Percentiles rank a stretch among this genome's conserved stretches.
Evolutionary conservation across 371 early-diverging fungal species (phyloP).

Genomic region (Zopfochytrium polystomum): DNA sequence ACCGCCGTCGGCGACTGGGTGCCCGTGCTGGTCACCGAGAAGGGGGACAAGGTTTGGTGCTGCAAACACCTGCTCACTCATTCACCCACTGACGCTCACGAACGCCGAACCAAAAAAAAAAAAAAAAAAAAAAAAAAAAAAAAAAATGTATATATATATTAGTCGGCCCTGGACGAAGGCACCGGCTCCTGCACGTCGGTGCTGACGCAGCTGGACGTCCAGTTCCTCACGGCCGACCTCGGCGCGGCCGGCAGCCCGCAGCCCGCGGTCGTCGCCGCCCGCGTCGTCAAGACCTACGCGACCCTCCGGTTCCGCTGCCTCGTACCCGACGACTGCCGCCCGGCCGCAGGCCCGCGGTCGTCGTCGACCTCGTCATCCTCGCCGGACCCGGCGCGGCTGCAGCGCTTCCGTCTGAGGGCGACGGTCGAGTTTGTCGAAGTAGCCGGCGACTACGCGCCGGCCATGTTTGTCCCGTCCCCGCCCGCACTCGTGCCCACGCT

Average conservation of each 20-base stretch:
- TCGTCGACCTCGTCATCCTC: neutral
- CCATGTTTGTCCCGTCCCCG: constrained; percentile 31
- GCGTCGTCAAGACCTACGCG: constrained; percentile 21
- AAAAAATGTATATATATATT: neutral
- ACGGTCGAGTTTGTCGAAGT: constrained; percentile 31
- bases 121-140: too few relatives aligned
- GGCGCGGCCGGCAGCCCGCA: constrained; percentile 32
- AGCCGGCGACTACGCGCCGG: constrained; percentile 5
- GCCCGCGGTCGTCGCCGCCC: constrained; percentile 31
- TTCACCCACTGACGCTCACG: too few relatives aligned
- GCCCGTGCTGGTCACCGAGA: constrained; percentile 7
- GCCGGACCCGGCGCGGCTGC: neutral
- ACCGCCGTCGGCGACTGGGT: constrained; percentile 34
- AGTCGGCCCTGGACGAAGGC: constrained; percentile 12
- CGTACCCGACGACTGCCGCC: constrained; percentile 18
- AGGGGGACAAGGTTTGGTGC: constrained; percentile 21
- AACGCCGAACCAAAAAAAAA: too few relatives aligned
- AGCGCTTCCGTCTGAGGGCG: constrained; percentile 26
- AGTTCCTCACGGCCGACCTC: constrained; percentile 28
- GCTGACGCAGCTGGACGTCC: constrained; percentile 32
- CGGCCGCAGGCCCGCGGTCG: constrained; percentile 9
- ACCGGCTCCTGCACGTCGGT: constrained; percentile 32
- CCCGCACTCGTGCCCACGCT: constrained; percentile 34
- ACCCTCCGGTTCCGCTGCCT: constrained; percentile 27
- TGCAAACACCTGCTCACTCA: too few relatives aligned